A percentile compares a stretch with the other conserved stretches of the same genome.
Evolutionary conservation across 176 grass and related monocot species (phyloP).

Genomic region (Zizania latifolia): DNA sequence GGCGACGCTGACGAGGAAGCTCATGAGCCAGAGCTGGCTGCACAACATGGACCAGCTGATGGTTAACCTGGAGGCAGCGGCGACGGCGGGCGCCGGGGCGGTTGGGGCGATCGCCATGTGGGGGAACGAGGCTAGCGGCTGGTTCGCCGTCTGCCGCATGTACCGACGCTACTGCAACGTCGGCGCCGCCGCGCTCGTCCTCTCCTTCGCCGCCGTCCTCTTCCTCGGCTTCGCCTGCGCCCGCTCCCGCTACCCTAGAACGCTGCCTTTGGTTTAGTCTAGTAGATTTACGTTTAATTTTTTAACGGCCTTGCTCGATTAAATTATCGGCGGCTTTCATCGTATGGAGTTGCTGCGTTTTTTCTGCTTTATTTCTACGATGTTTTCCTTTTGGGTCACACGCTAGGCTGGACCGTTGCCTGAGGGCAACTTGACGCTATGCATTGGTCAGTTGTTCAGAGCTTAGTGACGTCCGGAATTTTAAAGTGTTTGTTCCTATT

Average conservation of each 20-base stretch:
- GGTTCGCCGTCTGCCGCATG: constrained; percentile 46
- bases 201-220: constrained; percentile 26
- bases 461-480: too few relatives aligned
- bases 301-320: too few relatives aligned
- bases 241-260: constrained; percentile 35
- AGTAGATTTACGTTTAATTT: too few relatives aligned
- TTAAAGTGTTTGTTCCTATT: too few relatives aligned
- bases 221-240: constrained; percentile 12
- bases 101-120: constrained; percentile 32
- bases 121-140: constrained; percentile 46
- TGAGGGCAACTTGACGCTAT: too few relatives aligned
- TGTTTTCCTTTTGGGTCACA: too few relatives aligned
- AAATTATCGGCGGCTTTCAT: too few relatives aligned
- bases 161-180: constrained; percentile 34
- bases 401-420: too few relatives aligned
- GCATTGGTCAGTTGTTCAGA: too few relatives aligned
- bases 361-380: too few relatives aligned
- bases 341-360: too few relatives aligned
- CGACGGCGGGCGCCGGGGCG: constrained; percentile 18
- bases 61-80: constrained; percentile 33
- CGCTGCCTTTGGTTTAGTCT: too few relatives aligned
- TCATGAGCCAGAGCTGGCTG: constrained; percentile 5
- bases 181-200: constrained; percentile 14
- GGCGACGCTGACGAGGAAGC: background rate
- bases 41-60: constrained; percentile 13